Evolutionary conservation across 345 rosid species (phyloP).

Genomic region (Eucalyptus dawsonii): DNA sequence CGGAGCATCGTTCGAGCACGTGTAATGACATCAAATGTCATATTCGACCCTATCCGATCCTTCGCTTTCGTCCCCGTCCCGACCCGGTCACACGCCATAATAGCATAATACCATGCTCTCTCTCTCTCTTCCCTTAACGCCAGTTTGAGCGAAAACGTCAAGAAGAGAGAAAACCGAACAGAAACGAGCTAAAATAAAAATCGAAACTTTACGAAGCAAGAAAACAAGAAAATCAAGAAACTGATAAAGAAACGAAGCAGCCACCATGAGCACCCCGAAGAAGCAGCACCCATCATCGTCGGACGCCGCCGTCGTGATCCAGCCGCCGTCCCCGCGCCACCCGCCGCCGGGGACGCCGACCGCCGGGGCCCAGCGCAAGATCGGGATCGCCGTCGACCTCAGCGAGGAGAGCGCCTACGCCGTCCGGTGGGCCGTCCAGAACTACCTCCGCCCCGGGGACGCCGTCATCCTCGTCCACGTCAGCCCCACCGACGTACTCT

Average conservation of each 20-base stretch:
- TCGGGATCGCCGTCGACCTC: slow-evolving; percentile 87
- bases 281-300: slow-evolving; percentile 14
- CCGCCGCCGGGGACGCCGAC: slow-evolving; percentile 17
- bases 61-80: neutral
- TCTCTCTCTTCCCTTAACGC: neutral
- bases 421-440: slow-evolving; percentile 77
- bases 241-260: neutral
- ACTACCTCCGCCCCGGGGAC: slow-evolving; percentile 81
- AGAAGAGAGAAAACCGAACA: neutral
- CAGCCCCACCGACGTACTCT: slow-evolving; percentile 59
- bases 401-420: slow-evolving; percentile 83
- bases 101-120: neutral
- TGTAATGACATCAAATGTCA: neutral
- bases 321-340: slow-evolving; percentile 59
- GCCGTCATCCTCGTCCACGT: slow-evolving; percentile 72
- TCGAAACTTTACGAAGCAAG: neutral
- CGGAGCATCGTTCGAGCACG: neutral
- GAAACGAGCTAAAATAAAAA: neutral
- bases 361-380: slow-evolving; percentile 45
- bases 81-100: neutral
- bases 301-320: slow-evolving; percentile 33
- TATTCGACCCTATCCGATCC: neutral
- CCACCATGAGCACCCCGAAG: slow-evolving; percentile 22
- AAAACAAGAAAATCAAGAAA: neutral
- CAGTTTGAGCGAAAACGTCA: too few relatives aligned